A percentile compares a stretch with the other conserved stretches of the same genome.
Evolutionary conservation across 1,284 basidiomycete genomes (phyloP).

Genomic region (Cryptococcus sp.): DNA sequence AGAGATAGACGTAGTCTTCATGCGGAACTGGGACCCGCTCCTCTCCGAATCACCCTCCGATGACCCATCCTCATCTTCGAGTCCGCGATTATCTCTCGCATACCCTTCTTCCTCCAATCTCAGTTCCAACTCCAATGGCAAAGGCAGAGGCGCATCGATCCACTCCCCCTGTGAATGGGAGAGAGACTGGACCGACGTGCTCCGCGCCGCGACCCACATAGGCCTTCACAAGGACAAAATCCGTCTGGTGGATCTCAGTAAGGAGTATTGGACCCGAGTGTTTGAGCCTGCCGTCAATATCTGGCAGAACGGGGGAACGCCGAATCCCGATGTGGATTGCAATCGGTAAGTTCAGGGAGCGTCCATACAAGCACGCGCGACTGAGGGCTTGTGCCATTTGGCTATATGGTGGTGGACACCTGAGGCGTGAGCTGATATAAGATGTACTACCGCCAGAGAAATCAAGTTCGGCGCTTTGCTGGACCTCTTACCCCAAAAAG

Average conservation of each 20-base stretch:
- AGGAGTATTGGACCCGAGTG: conserved; percentile 84
- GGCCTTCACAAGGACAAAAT: conserved; percentile 66
- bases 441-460: conserved; percentile 60
- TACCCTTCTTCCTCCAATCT: conserved; percentile 48
- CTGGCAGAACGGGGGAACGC: conserved; percentile 78
- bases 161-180: conserved; percentile 90
- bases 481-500: conserved; percentile 59
- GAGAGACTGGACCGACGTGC: conserved; percentile 90
- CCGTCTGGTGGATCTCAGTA: conserved; percentile 69
- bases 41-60: conserved; percentile 37
- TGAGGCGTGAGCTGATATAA: conserved; percentile 64
- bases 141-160: conserved; percentile 59
- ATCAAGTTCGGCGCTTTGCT: conserved; percentile 92
- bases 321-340: conserved; percentile 93
- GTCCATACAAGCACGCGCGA: neutral
- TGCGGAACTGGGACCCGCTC: conserved; percentile 84
- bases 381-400: conserved; percentile 1
- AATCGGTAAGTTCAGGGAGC: conserved; percentile 64
- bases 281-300: conserved; percentile 77
- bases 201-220: conserved; percentile 69
- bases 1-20: conserved; percentile 83
- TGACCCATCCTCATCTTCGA: neutral
- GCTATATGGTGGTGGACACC: neutral
- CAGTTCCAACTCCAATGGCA: conserved; percentile 31
- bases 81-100: neutral